These are phyloP conservation scores for Vanilla planifolia DNA, from an alignment of 106 monocot species.

Conservation along the genomic window DNA sequence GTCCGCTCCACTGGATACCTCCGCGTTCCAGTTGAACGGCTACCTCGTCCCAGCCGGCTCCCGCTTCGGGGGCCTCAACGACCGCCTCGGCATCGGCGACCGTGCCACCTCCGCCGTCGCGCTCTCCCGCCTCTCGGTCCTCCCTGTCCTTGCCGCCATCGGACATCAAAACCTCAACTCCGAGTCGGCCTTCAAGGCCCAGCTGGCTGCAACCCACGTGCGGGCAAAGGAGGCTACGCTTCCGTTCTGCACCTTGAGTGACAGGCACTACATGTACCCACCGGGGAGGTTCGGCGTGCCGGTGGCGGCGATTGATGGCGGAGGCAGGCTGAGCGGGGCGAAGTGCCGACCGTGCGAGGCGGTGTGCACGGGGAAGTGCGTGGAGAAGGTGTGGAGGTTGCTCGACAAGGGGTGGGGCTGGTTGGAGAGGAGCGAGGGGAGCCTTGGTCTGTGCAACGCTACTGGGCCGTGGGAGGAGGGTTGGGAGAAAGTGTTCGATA, in stretches of 20 bases:
- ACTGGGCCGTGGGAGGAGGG: conserved; percentile 40
- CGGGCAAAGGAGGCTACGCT: conserved; percentile 1
- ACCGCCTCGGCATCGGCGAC: conserved; percentile 75
- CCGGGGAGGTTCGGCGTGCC: conserved; percentile 56
- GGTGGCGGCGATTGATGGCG: conserved; percentile 41
- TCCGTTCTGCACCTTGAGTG: conserved; percentile 69
- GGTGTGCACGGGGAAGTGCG: conserved; percentile 27
- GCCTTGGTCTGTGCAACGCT: conserved; percentile 43
- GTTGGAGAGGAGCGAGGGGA: conserved; percentile 47
- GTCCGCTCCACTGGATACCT: conserved; percentile 33
- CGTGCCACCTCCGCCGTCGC: conserved; percentile 26
- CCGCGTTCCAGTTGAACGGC: conserved; percentile 16
- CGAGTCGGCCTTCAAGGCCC: conserved; percentile 69
- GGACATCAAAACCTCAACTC: conserved; percentile 55
- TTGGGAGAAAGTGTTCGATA: conserved; percentile 50
- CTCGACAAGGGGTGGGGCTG: conserved; percentile 40
- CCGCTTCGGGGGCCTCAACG: conserved; percentile 66
- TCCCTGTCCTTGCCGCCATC: conserved; percentile 38
- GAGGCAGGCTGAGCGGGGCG: conserved; percentile 47
- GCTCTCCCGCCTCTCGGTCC: conserved; percentile 54
- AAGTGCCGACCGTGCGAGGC: conserved; percentile 59
- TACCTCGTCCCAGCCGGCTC: conserved; percentile 71
- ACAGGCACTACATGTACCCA: conserved; percentile 65
- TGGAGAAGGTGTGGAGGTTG: conserved; percentile 6
- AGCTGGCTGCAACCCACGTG: conserved; percentile 22